Evolutionary conservation across 805 yeast genomes (phyloP).

Genomic region (Jamesozyma lodderae): DNA sequence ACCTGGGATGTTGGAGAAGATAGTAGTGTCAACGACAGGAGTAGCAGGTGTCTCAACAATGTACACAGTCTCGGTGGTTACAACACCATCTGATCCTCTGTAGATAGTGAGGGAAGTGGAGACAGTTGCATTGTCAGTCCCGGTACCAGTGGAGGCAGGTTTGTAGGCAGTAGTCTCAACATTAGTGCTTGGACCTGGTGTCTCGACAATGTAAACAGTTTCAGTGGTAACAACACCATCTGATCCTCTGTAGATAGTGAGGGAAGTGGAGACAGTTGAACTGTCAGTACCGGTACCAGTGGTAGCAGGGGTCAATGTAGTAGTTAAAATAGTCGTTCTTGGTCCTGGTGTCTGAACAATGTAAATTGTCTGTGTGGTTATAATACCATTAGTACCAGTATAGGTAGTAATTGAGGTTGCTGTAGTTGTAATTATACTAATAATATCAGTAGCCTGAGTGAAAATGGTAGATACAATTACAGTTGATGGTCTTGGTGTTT

Average conservation of each 20-base stretch:
- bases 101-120: no score
- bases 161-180: no score
- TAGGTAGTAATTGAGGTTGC: neutral
- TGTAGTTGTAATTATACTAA: neutral
- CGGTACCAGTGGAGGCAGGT: no score
- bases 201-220: neutral
- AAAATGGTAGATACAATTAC: neutral
- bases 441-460: neutral
- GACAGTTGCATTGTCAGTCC: no score
- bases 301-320: neutral
- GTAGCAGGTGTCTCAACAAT: no score
- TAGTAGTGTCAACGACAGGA: no score
- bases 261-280: neutral
- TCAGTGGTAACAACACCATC: neutral
- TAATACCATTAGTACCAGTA: neutral
- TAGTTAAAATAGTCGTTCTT: neutral
- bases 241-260: neutral
- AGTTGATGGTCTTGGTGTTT: neutral
- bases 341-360: neutral
- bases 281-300: neutral
- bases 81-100: no score
- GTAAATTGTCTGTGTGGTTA: neutral
- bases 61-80: no score
- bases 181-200: no score
- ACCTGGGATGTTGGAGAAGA: no score